Conservation (phyloP, 176 grass and related monocot genomes). For the Bromus sterilis region DNA sequence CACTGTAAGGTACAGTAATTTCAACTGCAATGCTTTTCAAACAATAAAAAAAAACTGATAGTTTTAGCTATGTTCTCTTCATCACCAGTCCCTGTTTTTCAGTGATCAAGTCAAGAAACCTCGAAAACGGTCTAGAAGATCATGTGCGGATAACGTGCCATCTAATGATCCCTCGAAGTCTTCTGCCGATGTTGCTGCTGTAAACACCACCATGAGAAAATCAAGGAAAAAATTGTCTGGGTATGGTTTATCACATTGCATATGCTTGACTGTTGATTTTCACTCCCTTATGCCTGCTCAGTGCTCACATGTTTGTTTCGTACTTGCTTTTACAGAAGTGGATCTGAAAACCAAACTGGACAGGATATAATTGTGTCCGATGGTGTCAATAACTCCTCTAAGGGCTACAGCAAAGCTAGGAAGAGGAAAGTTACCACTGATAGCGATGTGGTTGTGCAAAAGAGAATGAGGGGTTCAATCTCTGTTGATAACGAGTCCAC, state of each 20-base stretch:
- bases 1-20: conserved; percentile 40
- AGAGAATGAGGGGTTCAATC: conserved; percentile 15
- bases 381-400: conserved; percentile 17
- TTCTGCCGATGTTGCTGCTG: neutral
- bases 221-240: conserved; percentile 6
- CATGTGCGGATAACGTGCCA: neutral
- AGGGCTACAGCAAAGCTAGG: neutral
- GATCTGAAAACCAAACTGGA: neutral
- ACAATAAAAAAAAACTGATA: neutral
- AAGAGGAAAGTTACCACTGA: conserved; percentile 26
- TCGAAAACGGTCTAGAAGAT: conserved; percentile 11
- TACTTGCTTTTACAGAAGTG: conserved; percentile 17
- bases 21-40: neutral
- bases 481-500: conserved; percentile 7
- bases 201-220: neutral
- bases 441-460: conserved; percentile 6
- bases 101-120: conserved; percentile 20
- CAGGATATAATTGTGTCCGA: conserved; percentile 3
- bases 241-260: conserved; percentile 3
- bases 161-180: neutral
- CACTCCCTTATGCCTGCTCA: conserved; percentile 14
- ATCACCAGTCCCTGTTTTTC: neutral
- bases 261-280: conserved; percentile 4
- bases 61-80: neutral
- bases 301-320: conserved; percentile 12